Base-by-base conservation (phyloP, 73 alveolate species). In the Halteria grandinella region DNA sequence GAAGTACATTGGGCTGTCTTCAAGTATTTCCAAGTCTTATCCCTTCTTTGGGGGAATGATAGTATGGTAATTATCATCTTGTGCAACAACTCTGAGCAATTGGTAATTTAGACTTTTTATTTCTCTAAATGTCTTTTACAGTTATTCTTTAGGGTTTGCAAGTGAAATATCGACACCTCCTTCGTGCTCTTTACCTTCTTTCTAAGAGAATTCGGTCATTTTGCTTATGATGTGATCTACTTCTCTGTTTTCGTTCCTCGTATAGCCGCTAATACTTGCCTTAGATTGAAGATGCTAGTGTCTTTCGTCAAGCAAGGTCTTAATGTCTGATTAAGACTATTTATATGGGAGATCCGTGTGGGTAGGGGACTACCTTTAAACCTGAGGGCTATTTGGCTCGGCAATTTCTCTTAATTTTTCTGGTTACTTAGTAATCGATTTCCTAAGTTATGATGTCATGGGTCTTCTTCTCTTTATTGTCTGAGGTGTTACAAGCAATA, bases 101-200 rank as follows among this genome's bases (percentile, higher is more conserved):
- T 62, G 11, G 23, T 62, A 62, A 25, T 25, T 62, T 3, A 62
- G 45, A 24, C 27, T 62, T 62, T 62, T 62, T 11, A 62, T 62
- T 23, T 62, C 78, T 41, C 78, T 62, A 40, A 40, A 40, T 8
- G 78, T 60, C 27, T 62, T 39, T 32, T 62, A 41, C n/a, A 62
- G 14, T 8, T 40, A 23, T 62, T 62, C 78, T 27, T 62, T 62
- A 24, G 62, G 43, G 24, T 62, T 62, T n/a, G n/a, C n/a, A n/a
- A n/a, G n/a, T n/a, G n/a, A 20, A 62, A 23, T 20, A 40, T 34
- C n/a, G 36, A 57, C 15, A 62, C 27, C 36, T 62, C 25, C 44
- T 21, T 39, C n/a, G 23, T 40, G 1, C 62, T 57, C 20, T 62
- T 40, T 20, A 25, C 44, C 50, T 21, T 36, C 11, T 17, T 44